Percentiles rank a stretch among this genome's conserved stretches.
These are phyloP conservation scores for Amoebophrya sp. DNA, from an alignment of 169 alveolate species.

Conservation along the genomic window DNA sequence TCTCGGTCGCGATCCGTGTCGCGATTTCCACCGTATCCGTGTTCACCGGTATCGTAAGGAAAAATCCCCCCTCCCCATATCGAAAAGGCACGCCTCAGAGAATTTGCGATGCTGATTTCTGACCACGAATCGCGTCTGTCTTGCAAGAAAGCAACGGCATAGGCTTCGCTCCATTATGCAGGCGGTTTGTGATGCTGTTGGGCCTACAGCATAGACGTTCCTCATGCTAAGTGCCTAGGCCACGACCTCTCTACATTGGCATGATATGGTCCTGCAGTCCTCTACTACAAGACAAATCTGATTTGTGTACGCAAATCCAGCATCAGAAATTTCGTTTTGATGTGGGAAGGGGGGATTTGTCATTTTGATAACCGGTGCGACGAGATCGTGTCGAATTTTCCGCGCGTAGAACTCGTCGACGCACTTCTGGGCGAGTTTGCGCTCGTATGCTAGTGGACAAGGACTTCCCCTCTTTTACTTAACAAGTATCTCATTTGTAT, in stretches of 20 bases:
- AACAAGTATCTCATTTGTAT: no score
- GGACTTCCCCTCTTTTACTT: no score
- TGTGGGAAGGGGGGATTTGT: no score
- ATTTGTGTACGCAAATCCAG: no score
- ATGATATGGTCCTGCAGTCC: background rate
- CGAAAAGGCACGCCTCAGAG: background rate
- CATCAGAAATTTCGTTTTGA: no score
- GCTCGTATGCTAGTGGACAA: no score
- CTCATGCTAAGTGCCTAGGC: background rate
- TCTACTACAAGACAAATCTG: background rate
- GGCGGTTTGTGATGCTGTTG: no score
- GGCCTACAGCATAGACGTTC: background rate
- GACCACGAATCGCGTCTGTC: background rate
- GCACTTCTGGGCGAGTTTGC: background rate
- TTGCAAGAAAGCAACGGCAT: background rate
- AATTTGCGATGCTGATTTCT: background rate
- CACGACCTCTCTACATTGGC: background rate
- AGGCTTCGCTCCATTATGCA: no score
- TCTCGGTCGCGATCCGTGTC: background rate
- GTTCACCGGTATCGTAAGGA: background rate
- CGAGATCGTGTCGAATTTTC: background rate
- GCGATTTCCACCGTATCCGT: background rate
- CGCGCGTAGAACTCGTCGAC: background rate
- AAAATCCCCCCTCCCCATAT: background rate
- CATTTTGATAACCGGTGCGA: background rate